These are phyloP conservation scores for Mycena floridula DNA, from an alignment of 768 basidiomycete genomes.

Conservation along the genomic window DNA sequence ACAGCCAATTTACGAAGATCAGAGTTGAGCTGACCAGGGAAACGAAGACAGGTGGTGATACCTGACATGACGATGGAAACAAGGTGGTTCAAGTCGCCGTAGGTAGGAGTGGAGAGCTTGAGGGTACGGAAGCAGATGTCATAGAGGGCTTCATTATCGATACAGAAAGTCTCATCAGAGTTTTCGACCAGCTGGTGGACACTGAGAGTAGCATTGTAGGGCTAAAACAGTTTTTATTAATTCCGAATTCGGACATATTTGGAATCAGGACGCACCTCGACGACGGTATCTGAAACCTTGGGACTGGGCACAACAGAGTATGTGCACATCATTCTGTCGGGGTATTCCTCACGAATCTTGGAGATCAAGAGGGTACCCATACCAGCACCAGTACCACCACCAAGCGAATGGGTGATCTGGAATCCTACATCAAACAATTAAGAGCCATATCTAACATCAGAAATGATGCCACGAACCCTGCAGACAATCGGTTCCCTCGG, in stretches of 20 bases:
- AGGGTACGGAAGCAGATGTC: constrained; percentile 99
- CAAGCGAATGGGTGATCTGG: constrained; percentile 98
- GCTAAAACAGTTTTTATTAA: constrained; percentile 37
- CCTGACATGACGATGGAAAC: constrained; percentile 99
- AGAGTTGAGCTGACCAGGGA: constrained; percentile 99
- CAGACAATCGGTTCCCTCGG: constrained; percentile 94
- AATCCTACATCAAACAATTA: constrained; percentile 52
- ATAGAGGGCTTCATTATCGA: constrained; percentile 98
- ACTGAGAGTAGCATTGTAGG: constrained; percentile 97
- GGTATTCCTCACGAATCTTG: constrained; percentile 98
- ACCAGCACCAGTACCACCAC: constrained; percentile 99
- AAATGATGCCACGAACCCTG: constrained; percentile 57
- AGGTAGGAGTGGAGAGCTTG: constrained; percentile 92
- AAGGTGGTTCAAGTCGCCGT: constrained; percentile 96
- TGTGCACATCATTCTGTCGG: constrained; percentile 99
- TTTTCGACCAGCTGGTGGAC: constrained; percentile 99
- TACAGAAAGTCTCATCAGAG: constrained; percentile 99
- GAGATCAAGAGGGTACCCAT: constrained; percentile 99
- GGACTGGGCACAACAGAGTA: constrained; percentile 98
- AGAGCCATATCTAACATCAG: constrained; percentile 1
- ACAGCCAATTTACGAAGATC: constrained; percentile 97
- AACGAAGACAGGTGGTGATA: constrained; percentile 96
- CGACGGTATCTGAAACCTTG: constrained; percentile 98
- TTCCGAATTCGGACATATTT: background rate
- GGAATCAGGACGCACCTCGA: constrained; percentile 55